Evolutionary conservation across 352 stramenopile genomes (phyloP).

Genomic region (Globisporangium paroecandrum): DNA sequence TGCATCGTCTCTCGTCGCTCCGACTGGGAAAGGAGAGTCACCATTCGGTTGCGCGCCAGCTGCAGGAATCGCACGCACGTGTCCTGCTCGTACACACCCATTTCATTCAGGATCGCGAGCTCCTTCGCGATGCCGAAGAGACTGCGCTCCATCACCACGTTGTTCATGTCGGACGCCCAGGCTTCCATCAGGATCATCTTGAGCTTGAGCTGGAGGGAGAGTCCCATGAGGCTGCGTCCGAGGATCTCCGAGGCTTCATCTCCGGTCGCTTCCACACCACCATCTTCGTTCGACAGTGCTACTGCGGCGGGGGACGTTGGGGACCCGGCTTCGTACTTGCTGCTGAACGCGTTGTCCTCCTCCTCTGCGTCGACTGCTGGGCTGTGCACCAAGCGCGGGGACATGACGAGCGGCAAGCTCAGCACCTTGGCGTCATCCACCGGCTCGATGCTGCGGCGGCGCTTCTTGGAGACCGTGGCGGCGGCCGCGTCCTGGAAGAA

Average conservation of each 20-base stretch:
- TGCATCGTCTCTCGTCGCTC: conserved; percentile 58
- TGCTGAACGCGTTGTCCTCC: conserved; percentile 20
- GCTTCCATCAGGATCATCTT: conserved; percentile 83
- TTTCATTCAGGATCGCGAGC: conserved; percentile 67
- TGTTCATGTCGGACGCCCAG: conserved; percentile 85
- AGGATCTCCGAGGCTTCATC: conserved; percentile 36
- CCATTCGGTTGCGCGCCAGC: conserved; percentile 64
- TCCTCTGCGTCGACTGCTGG: conserved; percentile 17
- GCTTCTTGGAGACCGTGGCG: conserved; percentile 46
- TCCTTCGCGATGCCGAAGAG: conserved; percentile 81
- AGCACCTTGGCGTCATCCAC: conserved; percentile 55
- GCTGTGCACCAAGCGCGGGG: conserved; percentile 25
- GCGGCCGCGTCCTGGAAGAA: conserved; percentile 26
- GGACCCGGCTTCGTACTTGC: conserved; percentile 17
- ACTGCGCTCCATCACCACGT: conserved; percentile 82
- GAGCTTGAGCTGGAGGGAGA: conserved; percentile 80
- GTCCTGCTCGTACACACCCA: conserved; percentile 71
- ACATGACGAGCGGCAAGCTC: conserved; percentile 39
- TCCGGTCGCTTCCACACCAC: conserved; percentile 3
- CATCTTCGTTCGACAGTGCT: conserved; percentile 19
- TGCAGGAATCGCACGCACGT: conserved; percentile 78
- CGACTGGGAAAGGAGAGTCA: conserved; percentile 54
- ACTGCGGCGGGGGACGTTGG: conserved; percentile 10
- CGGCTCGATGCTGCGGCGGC: conserved; percentile 62
- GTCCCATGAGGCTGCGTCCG: conserved; percentile 66